Percentiles rank a stretch among this genome's conserved stretches.
Conservation (phyloP, 768 basidiomycete genomes). For the Lactifluus piperatus region DNA sequence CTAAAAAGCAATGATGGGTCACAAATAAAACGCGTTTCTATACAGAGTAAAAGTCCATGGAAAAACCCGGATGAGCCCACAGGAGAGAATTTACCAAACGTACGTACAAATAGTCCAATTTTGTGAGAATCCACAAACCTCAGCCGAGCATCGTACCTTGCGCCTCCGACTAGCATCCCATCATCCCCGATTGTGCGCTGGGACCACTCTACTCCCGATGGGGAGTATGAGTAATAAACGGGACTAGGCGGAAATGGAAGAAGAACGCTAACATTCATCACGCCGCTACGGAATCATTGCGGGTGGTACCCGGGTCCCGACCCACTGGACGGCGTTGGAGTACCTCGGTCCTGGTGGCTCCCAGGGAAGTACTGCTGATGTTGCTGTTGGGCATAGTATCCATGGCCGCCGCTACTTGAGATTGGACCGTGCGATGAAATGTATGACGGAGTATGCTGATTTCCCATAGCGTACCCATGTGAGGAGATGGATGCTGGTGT, state of each 20-base stretch:
- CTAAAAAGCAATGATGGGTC: slow-evolving; percentile 8
- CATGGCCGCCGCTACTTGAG: slow-evolving; percentile 8
- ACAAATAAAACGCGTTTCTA: slow-evolving; percentile 13
- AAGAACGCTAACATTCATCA: slow-evolving; percentile 12
- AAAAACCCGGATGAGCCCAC: slow-evolving; percentile 2
- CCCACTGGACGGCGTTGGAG: slow-evolving; percentile 26
- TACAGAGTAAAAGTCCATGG: slow-evolving; percentile 17
- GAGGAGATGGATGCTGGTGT: slow-evolving; percentile 16
- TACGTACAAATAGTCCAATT: slow-evolving; percentile 11
- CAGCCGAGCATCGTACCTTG: slow-evolving; percentile 16
- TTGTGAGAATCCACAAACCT: slow-evolving; percentile 4
- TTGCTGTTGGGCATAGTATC: slow-evolving; percentile 15
- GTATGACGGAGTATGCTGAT: slow-evolving; percentile 8
- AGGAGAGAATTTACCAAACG: slow-evolving; percentile 12
- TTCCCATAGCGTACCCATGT: slow-evolving; percentile 9
- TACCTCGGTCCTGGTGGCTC: slow-evolving; percentile 13
- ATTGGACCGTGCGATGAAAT: slow-evolving; percentile 11
- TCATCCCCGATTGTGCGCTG: slow-evolving; percentile 14
- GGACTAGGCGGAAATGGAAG: slow-evolving; percentile 14
- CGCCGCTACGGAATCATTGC: slow-evolving; percentile 22
- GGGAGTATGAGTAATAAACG: slow-evolving; percentile 14
- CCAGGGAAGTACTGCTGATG: slow-evolving; percentile 13
- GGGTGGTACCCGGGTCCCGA: slow-evolving; percentile 29
- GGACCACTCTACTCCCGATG: slow-evolving; percentile 16
- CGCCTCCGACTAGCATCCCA: slow-evolving; percentile 12